Evolutionary conservation across 331 rosid genomes (phyloP).

Genomic region (Rhamnella rubrinervis): DNA sequence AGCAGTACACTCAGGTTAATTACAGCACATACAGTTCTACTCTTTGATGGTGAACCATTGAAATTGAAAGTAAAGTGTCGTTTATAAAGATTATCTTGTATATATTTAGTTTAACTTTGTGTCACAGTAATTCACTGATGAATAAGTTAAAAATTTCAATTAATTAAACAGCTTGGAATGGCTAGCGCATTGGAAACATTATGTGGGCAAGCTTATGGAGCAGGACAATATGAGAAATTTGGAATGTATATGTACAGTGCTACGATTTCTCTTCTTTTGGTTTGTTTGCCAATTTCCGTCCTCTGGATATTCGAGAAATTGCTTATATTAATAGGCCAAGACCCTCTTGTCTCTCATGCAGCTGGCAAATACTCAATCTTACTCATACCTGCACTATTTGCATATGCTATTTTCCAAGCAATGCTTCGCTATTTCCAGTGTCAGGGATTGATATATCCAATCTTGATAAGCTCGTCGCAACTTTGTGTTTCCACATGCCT

Average conservation of each 20-base stretch:
- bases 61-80: no score
- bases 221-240: conserved; percentile 40
- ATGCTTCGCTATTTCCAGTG: conserved; percentile 36
- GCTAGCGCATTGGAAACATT: conserved; percentile 56
- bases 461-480: conserved; percentile 21
- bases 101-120: neutral
- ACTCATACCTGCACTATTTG: conserved; percentile 36
- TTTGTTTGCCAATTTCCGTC: conserved; percentile 33
- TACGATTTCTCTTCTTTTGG: conserved; percentile 22
- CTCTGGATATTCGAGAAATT: conserved; percentile 44
- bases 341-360: conserved; percentile 27
- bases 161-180: conserved; percentile 39
- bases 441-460: conserved; percentile 34
- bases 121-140: neutral
- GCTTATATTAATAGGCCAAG: conserved; percentile 41
- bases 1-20: no score
- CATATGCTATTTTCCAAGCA: conserved; percentile 32
- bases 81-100: no score
- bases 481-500: conserved; percentile 34
- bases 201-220: conserved; percentile 55
- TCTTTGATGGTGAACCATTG: no score
- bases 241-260: conserved; percentile 36
- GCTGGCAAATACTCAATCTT: conserved; percentile 37
- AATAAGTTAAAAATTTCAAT: neutral
- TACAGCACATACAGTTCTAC: no score